Evolutionary conservation across 2,329 filamentous ascomycete species (phyloP), one percentile per base, ranked within the genome.

Genomic region (Amesomyces nigricolor): DNA sequence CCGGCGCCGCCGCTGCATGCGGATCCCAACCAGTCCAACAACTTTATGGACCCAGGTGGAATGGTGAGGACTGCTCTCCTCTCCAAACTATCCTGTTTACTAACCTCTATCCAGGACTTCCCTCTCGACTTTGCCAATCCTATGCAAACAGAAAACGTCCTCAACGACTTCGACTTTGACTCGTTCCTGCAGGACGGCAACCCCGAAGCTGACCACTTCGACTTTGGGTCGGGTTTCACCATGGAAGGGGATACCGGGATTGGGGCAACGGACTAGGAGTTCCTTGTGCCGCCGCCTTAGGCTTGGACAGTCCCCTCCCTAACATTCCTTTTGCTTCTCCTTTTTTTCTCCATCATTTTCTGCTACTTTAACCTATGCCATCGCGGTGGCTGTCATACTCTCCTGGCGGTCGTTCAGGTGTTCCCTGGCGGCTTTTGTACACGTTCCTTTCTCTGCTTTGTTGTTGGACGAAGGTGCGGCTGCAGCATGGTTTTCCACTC

Each of bases 151-250:
- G 71, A 70, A 52, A 78, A 86, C 64, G 82, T 86, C 37, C 73
- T 87, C 47, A 82, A 81, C 63, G 83, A 85, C 61, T 87, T 87
- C 63, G 83, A 87, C 61, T 81, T 87, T 62, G 83, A 87, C 67
- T 85, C 83, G 1, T 87, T 87, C 72, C 71, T 87, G 7, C 81
- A 86, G 60, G 76, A 79, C 54, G 76, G 78, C 57, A 78, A 78
- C 46, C 73, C 78, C 46, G 74, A 70, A 35, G 76, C 75, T 40
- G 72, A 72, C 43, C 68, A 65, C 4, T 86, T 85, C 59, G 79
- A 80, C 68, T 85, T 86, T 63, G 72, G 72, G 58, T 68, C 74
- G 14, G 70, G 72, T 22, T 82, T 82, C 64, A 66, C 71, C n/a
- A 78, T 85, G 72, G 80, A 83, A 57, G 73, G 73, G 40, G 64